These are phyloP conservation scores for sorghum (Sorghum bicolor) DNA, from an alignment of 176 grass and related monocot genomes.

Conservation along the genomic window DNA sequence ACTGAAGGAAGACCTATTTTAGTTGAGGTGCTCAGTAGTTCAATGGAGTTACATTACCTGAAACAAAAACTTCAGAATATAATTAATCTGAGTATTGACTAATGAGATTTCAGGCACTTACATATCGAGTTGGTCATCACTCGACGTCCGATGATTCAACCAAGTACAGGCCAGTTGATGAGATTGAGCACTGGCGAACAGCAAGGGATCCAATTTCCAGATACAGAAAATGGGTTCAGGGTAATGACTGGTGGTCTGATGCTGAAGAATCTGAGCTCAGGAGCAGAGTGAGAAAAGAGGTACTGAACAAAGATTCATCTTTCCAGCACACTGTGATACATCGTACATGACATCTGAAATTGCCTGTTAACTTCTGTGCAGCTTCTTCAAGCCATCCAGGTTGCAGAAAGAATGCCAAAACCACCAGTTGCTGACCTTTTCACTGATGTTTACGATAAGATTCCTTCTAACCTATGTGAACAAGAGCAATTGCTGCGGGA, in stretches of 20 bases:
- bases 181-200: slow-evolving; percentile 94
- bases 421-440: slow-evolving; percentile 67
- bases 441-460: slow-evolving; percentile 78
- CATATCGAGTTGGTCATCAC: slow-evolving; percentile 94
- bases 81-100: not conserved
- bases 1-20: slow-evolving; percentile 82
- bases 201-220: slow-evolving; percentile 81
- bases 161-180: slow-evolving; percentile 80
- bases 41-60: not conserved
- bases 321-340: not conserved
- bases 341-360: slow-evolving; percentile 6
- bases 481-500: slow-evolving; percentile 66
- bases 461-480: slow-evolving; percentile 73
- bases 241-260: slow-evolving; percentile 89
- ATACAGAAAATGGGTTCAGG: slow-evolving; percentile 94
- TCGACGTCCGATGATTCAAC: slow-evolving; percentile 98
- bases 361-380: slow-evolving; percentile 27
- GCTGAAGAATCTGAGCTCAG: slow-evolving; percentile 74
- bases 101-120: slow-evolving; percentile 64
- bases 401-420: slow-evolving; percentile 74
- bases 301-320: slow-evolving; percentile 29
- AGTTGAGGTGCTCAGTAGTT: slow-evolving; percentile 60
- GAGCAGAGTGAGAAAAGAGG: slow-evolving; percentile 70
- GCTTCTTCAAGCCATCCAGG: slow-evolving; percentile 87
- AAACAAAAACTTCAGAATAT: not conserved